Evolutionary conservation across 2,329 filamentous ascomycete species (phyloP), one percentile per base, ranked within the genome.

Genomic region (Cercospora sesami): DNA sequence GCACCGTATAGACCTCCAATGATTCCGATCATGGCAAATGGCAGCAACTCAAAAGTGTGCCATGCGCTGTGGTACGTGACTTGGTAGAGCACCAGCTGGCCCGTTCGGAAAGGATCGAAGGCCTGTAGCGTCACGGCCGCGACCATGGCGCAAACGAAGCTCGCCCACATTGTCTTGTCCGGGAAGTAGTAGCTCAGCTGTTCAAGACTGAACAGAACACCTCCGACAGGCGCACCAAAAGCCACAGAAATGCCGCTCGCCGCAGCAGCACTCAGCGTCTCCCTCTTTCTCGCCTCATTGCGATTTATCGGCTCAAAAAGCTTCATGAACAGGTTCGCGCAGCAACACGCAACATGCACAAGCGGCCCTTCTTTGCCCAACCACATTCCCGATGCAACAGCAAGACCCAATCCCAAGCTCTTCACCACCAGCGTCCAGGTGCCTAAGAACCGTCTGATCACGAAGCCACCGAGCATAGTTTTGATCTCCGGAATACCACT

Each of bases 91-190:
- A 98, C 95, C 63, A 98, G 90, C 79, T 99, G 96, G 64, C 94
- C 95, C 1, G 94, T 96, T 63, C 95, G 88, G 78, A 98, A 97
- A 4, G 95, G 95, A 78, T 99, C 95, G 69, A 97, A 87, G 5
- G 92, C 92, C 79, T 98, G 94, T 4, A 99, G 84, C 14, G 93
- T 93, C 42, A 98, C 92, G 18, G 95, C 94, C 16, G 94, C 95
- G n/a, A 96, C 92, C 94, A 98, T 98, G 78, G 95, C 95, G 75
- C 95, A 98, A 48, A 99, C 95, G 77, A 99, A 99, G 75, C 93
- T 97, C 79, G 97, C 95, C 95, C 95, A 99, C 95, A 99, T 98
- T 9, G 95, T 98, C 80, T 98, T 98, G 81, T 98, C 94, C 0
- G 95, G 94, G 74, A 98, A 98, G 80, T 97, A 98, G 79, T 97